Conservation (phyloP, 192 early-diverging fungal genomes). For the Podila epicladia region DNA sequence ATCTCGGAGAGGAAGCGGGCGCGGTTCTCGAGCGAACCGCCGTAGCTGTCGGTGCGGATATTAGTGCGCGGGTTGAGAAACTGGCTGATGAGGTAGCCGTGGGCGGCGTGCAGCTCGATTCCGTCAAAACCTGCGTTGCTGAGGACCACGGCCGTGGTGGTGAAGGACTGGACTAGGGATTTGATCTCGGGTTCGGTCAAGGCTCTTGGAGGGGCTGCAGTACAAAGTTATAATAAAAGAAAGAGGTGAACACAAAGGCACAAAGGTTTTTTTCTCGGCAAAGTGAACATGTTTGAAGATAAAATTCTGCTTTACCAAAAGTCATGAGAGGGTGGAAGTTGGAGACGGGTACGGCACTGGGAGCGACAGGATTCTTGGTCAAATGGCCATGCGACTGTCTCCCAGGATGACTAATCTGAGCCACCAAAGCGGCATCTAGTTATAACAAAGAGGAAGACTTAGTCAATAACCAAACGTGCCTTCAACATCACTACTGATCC, state of each 20-base stretch:
- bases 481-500: no score
- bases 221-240: background rate
- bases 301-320: conserved; percentile 1
- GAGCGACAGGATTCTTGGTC: conserved; percentile 11
- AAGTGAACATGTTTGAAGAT: background rate
- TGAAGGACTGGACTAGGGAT: conserved; percentile 67
- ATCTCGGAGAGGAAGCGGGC: conserved; percentile 63
- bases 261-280: background rate
- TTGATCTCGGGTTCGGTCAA: conserved; percentile 73
- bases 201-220: conserved; percentile 53
- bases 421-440: conserved; percentile 7
- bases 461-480: no score
- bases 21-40: conserved; percentile 90
- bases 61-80: conserved; percentile 86
- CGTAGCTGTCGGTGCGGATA: conserved; percentile 88
- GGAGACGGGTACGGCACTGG: conserved; percentile 16
- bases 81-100: conserved; percentile 86
- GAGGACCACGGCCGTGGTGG: conserved; percentile 69
- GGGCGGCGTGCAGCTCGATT: conserved; percentile 88
- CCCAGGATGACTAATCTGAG: conserved; percentile 22
- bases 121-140: conserved; percentile 86
- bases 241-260: background rate
- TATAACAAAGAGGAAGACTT: background rate
- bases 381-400: conserved; percentile 10
- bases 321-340: conserved; percentile 16